A percentile compares a stretch with the other conserved stretches of the same genome.
Conservation (phyloP, 768 basidiomycete species). For the Suillus subluteus region DNA sequence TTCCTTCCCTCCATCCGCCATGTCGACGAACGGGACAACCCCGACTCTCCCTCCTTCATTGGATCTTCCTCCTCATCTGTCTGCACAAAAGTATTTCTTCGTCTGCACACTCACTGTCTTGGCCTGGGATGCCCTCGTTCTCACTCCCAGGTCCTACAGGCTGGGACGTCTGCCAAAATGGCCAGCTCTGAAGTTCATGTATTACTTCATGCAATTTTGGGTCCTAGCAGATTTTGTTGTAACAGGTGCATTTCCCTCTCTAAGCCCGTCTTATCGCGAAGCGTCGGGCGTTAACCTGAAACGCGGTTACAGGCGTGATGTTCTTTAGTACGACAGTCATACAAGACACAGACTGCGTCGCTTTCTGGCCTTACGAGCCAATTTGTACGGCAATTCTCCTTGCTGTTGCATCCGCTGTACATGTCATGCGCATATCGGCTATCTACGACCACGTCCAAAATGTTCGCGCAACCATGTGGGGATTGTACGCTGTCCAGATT, state of each 20-base stretch:
- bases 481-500: slow-evolving; percentile 67
- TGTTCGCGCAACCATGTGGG: slow-evolving; percentile 58
- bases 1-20: slow-evolving; percentile 7
- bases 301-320: slow-evolving; percentile 58
- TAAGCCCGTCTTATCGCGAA: neutral
- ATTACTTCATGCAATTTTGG: slow-evolving; percentile 72
- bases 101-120: slow-evolving; percentile 90
- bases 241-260: slow-evolving; percentile 54
- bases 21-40: slow-evolving; percentile 21
- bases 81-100: slow-evolving; percentile 87
- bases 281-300: slow-evolving; percentile 11
- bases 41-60: slow-evolving; percentile 63
- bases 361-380: slow-evolving; percentile 85
- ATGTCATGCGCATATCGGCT: slow-evolving; percentile 78
- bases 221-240: slow-evolving; percentile 82
- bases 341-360: slow-evolving; percentile 54
- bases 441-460: slow-evolving; percentile 70
- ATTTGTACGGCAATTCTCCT: slow-evolving; percentile 83
- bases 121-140: slow-evolving; percentile 87
- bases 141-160: slow-evolving; percentile 78
- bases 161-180: slow-evolving; percentile 65
- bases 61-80: slow-evolving; percentile 74
- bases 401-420: slow-evolving; percentile 68
- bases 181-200: slow-evolving; percentile 79
- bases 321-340: slow-evolving; percentile 82